Evolutionary conservation across 768 basidiomycete species (phyloP), one percentile per base, ranked within the genome.

Genomic region (Paxillus involutus): DNA sequence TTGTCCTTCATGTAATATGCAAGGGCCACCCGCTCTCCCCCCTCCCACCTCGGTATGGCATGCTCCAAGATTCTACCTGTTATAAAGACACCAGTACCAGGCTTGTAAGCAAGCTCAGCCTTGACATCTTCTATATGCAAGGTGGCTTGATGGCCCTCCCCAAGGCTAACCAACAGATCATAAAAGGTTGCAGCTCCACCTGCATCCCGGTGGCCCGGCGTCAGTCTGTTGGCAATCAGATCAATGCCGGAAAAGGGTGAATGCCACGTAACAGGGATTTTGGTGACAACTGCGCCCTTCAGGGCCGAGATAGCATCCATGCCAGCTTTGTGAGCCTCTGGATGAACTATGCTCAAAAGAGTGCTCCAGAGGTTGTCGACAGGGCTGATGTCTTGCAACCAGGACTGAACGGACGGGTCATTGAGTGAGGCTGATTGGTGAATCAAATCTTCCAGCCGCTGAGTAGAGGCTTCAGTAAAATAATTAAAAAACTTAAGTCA

Each of bases 141-240:
- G 6, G 24, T 3, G 21, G 37, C 52, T 33, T 30, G 8, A 4
- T 32, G 11, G 4, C 3, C 36, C 35, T 42, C 12, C 1, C 52
- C 52, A 6, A 53, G 14, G 39, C 52, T 53, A 33, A 53, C 39
- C 19, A 53, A 19, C 17, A 47, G 39, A 33, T 53, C 46, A n/a
- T 39, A 48, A 33, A 40, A 17, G 11, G 52, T 36, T 21, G 52
- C 21, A 0, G 40, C 46, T 10, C 33, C 37, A 7, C 36, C 41
- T 6, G n/a, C 16, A 43, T 54, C 53, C 4, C 8, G 13, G 17
- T 49, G 47, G 6, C 9, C 3, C 19, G 47, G 53, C 1, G 24
- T 54, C 16, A 35, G 8, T 37, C 35, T 11, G 16, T 55, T 55
- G 48, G 47, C 30, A 17, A 55, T 55, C 7, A 55, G 32, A 14